Percentiles rank a stretch among this genome's conserved stretches.
phyloP scores from a whole-genome alignment of 805 yeast genomes.

The Myxozyma neotropica region DNA sequence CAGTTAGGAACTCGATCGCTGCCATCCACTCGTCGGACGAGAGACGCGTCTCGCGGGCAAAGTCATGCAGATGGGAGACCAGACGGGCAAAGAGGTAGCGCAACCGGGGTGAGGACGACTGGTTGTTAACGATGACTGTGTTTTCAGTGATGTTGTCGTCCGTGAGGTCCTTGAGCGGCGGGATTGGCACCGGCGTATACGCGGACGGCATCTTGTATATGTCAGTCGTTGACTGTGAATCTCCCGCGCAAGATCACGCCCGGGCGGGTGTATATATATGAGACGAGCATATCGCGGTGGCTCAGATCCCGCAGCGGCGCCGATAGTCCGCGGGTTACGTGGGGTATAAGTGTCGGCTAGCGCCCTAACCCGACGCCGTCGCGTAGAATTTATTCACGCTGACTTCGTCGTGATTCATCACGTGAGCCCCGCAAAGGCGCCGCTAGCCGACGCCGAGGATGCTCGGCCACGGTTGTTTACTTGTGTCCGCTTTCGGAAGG shows the following conservation, averaged over 20 bases:
- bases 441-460: no score
- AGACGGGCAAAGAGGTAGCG: conserved; percentile 32
- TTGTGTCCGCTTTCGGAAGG: not conserved
- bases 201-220: not conserved
- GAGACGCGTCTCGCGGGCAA: conserved; percentile 44
- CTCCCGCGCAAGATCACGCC: not conserved
- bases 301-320: no score
- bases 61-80: conserved; percentile 46
- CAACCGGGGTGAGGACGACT: conserved; percentile 9
- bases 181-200: not conserved
- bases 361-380: conserved; percentile 4
- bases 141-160: conserved; percentile 34
- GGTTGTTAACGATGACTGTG: conserved; percentile 27
- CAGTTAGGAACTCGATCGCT: conserved; percentile 42
- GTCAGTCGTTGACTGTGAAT: not conserved
- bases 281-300: no score
- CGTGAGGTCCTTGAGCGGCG: conserved; percentile 26
- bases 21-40: conserved; percentile 46
- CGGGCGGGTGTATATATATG: no score
- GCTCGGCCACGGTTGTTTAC: not conserved
- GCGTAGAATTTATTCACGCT: not conserved
- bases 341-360: conserved; percentile 1
- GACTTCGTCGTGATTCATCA: not conserved
- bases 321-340: not conserved
- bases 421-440: not conserved